Evolutionary conservation across 805 yeast species (phyloP), one percentile per base, ranked within the genome.

Genomic region (Kodamaea sagamina): DNA sequence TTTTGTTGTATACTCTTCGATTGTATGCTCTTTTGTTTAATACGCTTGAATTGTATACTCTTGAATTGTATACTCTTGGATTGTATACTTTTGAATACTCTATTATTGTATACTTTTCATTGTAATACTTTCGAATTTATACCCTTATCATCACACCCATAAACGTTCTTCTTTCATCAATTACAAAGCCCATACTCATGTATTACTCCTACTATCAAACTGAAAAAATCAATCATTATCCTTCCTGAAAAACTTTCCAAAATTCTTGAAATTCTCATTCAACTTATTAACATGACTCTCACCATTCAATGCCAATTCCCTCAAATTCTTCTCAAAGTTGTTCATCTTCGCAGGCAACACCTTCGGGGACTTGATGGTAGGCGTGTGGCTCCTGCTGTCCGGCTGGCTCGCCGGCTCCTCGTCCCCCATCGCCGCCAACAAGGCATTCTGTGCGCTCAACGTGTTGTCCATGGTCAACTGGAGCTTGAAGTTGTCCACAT

Each of bases 221-320:
- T n/a, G n/a, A n/a, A n/a, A n/a, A n/a, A n/a, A n/a, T n/a, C n/a
- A 45, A 18, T 48, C 47, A 36, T 50, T 42, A 26, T 68, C 72
- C 47, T 65, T 69, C 13, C 73, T 49, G 54, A 71, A 68, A 39
- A 71, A 61, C 57, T 84, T 78, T 6, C 88, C 86, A 47, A 84
- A 73, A 47, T 69, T 78, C 54, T 74, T 77, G 60, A 82, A 73
- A 49, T 82, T 83, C 55, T 84, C 89, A 56, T 82, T 82, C 42
- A 84, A 57, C 52, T 77, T 82, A 58, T 69, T 82, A 18, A 81
- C 81, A 44, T 79, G 79, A 32, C 72, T 79, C 46, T 83, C 89
- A 26, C 84, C 75, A 38, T 62, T 68, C 24, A 69, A 41, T 3
- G 75, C 71, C 46, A 78, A 74, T 48, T 75, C 68, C 54, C 75